Percentiles rank a stretch among this genome's conserved stretches.
Evolutionary conservation across 1,139 yeast genomes (phyloP).

Genomic region (Taiozyma sp.): DNA sequence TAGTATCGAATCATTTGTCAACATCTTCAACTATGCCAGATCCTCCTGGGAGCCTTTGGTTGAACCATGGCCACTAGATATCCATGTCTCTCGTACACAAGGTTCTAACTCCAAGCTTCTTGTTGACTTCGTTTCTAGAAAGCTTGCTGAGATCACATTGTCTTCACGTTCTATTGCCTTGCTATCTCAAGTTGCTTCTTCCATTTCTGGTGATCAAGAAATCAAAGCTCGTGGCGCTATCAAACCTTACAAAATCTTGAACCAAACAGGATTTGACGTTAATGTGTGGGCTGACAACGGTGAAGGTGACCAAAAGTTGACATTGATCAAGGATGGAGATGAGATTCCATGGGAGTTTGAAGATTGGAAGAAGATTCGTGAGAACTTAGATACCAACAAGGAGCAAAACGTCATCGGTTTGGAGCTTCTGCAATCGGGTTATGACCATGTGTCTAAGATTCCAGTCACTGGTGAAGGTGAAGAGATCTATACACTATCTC

Average conservation of each 20-base stretch:
- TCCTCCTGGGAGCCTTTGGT: constrained; percentile 96
- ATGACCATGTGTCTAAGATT: constrained; percentile 48
- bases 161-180: constrained; percentile 81
- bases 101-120: constrained; percentile 31
- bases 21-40: constrained; percentile 84
- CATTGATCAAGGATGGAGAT: constrained; percentile 47
- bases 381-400: constrained; percentile 65
- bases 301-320: constrained; percentile 26
- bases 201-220: constrained; percentile 49
- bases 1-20: constrained; percentile 64
- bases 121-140: constrained; percentile 65
- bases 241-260: constrained; percentile 75
- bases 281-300: constrained; percentile 68
- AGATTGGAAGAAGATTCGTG: constrained; percentile 87
- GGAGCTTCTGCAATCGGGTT: constrained; percentile 49
- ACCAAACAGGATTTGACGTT: constrained; percentile 81
- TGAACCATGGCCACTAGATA: constrained; percentile 82
- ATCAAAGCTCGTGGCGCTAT: constrained; percentile 71
- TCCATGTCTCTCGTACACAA: constrained; percentile 54
- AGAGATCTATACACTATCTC: constrained; percentile 61
- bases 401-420: constrained; percentile 60
- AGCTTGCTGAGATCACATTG: constrained; percentile 74
- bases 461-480: constrained; percentile 85
- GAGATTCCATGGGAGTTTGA: constrained; percentile 86
- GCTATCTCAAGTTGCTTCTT: constrained; percentile 60